A percentile compares a stretch with the other conserved stretches of the same genome.
These are phyloP conservation scores for Lichenothelia convexa DNA, from an alignment of 495 filamentous ascomycete genomes.

Conservation along the genomic window DNA sequence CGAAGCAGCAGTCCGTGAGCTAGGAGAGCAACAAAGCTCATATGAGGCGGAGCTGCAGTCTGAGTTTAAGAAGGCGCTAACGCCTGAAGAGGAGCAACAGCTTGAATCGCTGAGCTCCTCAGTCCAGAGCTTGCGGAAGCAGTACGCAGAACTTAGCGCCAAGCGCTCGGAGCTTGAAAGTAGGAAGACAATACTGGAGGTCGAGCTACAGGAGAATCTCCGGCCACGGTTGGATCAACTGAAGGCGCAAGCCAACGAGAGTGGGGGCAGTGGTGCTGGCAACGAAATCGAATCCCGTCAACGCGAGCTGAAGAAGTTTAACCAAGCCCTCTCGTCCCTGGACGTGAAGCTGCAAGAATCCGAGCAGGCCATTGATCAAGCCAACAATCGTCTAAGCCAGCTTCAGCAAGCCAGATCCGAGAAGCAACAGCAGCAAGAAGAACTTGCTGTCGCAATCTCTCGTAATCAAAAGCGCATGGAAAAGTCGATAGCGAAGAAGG, in stretches of 20 bases:
- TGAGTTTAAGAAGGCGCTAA: conserved; percentile 83
- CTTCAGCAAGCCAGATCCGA: conserved; percentile 47
- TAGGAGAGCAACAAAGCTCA: conserved; percentile 51
- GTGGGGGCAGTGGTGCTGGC: conserved; percentile 37
- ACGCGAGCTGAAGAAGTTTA: conserved; percentile 60
- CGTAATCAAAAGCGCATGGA: conserved; percentile 82
- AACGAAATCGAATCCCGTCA: conserved; percentile 53
- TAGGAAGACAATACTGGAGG: conserved; percentile 62
- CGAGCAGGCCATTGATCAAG: conserved; percentile 52
- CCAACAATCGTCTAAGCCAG: conserved; percentile 36
- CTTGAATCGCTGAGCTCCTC: conserved; percentile 50
- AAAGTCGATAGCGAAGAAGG: conserved; percentile 73
- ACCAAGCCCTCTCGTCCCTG: conserved; percentile 40
- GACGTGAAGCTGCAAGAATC: conserved; percentile 49
- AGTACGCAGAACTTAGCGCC: conserved; percentile 54
- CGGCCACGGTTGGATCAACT: conserved; percentile 75
- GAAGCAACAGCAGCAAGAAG: conserved; percentile 48
- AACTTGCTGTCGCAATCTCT: conserved; percentile 64
- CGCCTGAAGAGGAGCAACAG: conserved; percentile 59
- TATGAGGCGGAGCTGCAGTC: conserved; percentile 64
- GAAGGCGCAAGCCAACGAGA: conserved; percentile 55
- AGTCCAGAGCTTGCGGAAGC: conserved; percentile 52
- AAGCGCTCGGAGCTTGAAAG: conserved; percentile 62
- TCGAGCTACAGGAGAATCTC: conserved; percentile 71
- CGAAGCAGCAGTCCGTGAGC: conserved; percentile 52